Conservation (phyloP, 345 rosid genomes). For the Linum lewisii region DNA sequence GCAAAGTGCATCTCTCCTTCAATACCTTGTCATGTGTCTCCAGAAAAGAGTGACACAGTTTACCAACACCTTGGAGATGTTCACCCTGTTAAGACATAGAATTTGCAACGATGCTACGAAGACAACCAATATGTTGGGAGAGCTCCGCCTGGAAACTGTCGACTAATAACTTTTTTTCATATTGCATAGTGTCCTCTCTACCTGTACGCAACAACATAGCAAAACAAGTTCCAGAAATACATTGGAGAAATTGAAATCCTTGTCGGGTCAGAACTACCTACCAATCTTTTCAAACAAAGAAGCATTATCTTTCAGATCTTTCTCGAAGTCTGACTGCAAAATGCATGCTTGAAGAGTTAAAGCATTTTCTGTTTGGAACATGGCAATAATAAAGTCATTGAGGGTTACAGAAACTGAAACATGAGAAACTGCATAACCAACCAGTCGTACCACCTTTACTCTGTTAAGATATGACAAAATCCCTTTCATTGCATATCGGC, state of each 20-base stretch:
- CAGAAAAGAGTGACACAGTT: slow-evolving; percentile 54
- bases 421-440: background rate
- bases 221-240: background rate
- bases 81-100: slow-evolving; percentile 62
- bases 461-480: slow-evolving; percentile 80
- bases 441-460: slow-evolving; percentile 59
- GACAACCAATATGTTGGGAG: slow-evolving; percentile 50
- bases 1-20: background rate
- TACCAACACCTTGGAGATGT: slow-evolving; percentile 61
- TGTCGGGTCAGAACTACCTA: slow-evolving; percentile 18
- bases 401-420: background rate
- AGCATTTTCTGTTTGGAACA: slow-evolving; percentile 53
- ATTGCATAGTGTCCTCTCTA: slow-evolving; percentile 71
- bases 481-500: slow-evolving; percentile 68
- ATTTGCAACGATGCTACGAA: slow-evolving; percentile 48
- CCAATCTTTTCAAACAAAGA: slow-evolving; percentile 78
- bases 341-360: slow-evolving; percentile 72
- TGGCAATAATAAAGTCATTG: slow-evolving; percentile 7
- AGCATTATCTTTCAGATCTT: slow-evolving; percentile 67
- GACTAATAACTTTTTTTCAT: slow-evolving; percentile 62
- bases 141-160: slow-evolving; percentile 56
- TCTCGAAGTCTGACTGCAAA: slow-evolving; percentile 71
- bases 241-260: background rate
- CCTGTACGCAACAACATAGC: slow-evolving; percentile 30
- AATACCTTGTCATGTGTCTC: slow-evolving; percentile 58